Evolutionary conservation across 1,284 basidiomycete genomes (phyloP).

Genomic region (Trichosporon sp.): DNA sequence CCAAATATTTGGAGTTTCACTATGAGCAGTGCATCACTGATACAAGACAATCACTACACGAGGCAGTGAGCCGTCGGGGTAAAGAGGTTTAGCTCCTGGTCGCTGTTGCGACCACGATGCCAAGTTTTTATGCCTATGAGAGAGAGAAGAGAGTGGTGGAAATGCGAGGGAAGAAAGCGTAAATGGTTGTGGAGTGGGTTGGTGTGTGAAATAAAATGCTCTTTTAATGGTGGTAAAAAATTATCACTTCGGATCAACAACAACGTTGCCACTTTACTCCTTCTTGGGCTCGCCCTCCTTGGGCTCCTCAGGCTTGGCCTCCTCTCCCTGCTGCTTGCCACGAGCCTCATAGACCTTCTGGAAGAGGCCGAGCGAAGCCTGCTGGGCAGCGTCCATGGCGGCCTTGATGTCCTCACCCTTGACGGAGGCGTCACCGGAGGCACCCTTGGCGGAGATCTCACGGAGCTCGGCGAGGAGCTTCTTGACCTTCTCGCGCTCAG

Average conservation of each 20-base stretch:
- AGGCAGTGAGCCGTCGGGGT: neutral
- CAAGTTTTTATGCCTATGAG: neutral
- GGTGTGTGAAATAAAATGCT: slow-evolving; percentile 1
- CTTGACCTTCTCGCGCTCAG: slow-evolving; percentile 91
- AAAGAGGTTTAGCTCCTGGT: neutral
- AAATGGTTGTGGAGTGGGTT: neutral
- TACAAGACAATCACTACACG: slow-evolving; percentile 15
- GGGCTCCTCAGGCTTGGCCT: slow-evolving; percentile 53
- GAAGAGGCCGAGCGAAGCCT: slow-evolving; percentile 95
- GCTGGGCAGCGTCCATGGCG: slow-evolving; percentile 94
- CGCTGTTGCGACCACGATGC: neutral
- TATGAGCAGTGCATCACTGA: slow-evolving; percentile 6
- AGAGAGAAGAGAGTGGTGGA: slow-evolving; percentile 15
- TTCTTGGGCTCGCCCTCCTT: slow-evolving; percentile 57
- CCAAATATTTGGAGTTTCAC: neutral
- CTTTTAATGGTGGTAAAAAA: neutral
- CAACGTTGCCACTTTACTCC: slow-evolving; percentile 40
- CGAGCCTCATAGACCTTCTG: slow-evolving; percentile 98
- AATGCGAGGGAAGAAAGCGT: neutral
- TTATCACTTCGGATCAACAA: slow-evolving; percentile 17
- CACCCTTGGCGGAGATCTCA: slow-evolving; percentile 86
- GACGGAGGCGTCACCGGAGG: slow-evolving; percentile 77
- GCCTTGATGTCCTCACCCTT: slow-evolving; percentile 85
- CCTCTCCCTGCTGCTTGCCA: slow-evolving; percentile 58
- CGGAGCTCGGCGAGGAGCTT: slow-evolving; percentile 84